Conservation (phyloP, 192 early-diverging fungal species). For the Phlyctochytrium planicorne region DNA sequence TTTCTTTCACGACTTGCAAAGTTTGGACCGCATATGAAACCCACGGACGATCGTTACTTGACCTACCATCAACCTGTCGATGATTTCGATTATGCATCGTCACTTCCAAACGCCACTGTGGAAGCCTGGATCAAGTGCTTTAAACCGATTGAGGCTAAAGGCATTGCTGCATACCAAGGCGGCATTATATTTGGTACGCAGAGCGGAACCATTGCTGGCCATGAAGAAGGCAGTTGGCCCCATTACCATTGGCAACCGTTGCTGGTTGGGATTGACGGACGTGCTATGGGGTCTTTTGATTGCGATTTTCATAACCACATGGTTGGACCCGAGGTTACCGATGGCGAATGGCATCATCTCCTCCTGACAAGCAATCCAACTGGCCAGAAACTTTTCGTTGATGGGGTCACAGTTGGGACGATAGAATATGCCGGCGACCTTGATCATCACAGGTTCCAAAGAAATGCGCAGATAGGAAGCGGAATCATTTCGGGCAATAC, state of each 20-base stretch:
- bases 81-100: neutral
- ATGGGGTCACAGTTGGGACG: neutral
- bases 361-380: neutral
- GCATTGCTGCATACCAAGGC: neutral
- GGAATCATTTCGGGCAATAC: neutral
- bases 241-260: conserved; percentile 17
- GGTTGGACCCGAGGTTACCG: neutral
- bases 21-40: too few relatives aligned
- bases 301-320: neutral
- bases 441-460: neutral
- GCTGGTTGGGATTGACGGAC: neutral
- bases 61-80: neutral
- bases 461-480: neutral
- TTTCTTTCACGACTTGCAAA: too few relatives aligned
- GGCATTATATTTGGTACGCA: neutral
- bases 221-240: conserved; percentile 1
- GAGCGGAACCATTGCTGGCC: neutral
- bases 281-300: neutral
- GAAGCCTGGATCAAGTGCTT: neutral
- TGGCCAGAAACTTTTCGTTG: conserved; percentile 4
- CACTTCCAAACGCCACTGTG: neutral
- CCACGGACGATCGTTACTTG: too few relatives aligned
- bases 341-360: conserved; percentile 9
- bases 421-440: neutral
- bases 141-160: neutral